phyloP scores from a whole-genome alignment of 2,329 filamentous ascomycete species.

The Endothia cerciana region DNA sequence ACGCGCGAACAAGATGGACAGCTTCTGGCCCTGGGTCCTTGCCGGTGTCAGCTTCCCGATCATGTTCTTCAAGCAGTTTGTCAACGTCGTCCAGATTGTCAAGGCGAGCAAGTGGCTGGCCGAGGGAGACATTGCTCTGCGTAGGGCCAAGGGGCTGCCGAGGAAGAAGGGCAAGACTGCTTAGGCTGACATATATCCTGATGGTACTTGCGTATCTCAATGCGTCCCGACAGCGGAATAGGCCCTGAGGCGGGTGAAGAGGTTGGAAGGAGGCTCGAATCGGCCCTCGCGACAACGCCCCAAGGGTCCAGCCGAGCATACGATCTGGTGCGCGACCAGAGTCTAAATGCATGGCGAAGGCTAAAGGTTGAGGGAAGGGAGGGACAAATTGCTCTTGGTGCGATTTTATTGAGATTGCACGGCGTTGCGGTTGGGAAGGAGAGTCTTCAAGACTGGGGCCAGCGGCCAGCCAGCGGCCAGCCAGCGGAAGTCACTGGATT shows the following conservation, averaged over 20 bases:
- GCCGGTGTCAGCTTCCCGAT: conserved; percentile 80
- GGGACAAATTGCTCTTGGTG: background rate
- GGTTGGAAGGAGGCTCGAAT: background rate
- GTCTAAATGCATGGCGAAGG: background rate
- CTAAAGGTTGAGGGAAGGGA: background rate
- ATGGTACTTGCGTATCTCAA: background rate
- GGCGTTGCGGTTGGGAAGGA: background rate
- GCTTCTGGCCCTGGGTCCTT: conserved; percentile 73
- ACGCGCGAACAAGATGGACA: conserved; percentile 83
- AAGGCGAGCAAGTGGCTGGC: conserved; percentile 92
- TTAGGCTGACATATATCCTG: background rate
- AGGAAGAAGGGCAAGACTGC: conserved; percentile 41
- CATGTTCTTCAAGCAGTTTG: conserved; percentile 89
- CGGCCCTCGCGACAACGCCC: background rate
- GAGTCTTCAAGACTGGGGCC: background rate
- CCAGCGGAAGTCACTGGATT: background rate
- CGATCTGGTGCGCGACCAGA: background rate
- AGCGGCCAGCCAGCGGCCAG: background rate
- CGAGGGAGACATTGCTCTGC: conserved; percentile 78
- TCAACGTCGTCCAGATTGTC: conserved; percentile 92
- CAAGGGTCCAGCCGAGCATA: background rate
- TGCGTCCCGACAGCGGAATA: background rate
- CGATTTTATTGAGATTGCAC: background rate
- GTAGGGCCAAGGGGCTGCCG: conserved; percentile 59
- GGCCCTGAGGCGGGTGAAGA: background rate